Base-by-base conservation (phyloP, 2,329 filamentous ascomycete genomes). In the Fusarium sp. region DNA sequence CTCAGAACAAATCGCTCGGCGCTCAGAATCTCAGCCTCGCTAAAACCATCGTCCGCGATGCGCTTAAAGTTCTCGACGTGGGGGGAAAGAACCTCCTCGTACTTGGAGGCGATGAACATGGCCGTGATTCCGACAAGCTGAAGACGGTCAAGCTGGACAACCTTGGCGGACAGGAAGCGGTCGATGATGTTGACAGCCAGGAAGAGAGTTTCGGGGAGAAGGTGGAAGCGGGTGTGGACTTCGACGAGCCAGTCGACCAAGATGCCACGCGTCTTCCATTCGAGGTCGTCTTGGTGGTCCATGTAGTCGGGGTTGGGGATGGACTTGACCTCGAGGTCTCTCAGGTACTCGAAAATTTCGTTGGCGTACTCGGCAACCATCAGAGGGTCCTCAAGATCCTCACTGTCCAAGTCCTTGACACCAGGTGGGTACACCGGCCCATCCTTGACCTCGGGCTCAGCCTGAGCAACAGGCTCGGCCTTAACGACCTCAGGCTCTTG, bases 51-150 rank as follows among this genome's bases (percentile, higher is more conserved):
- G 80, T 99, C 97, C 80, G 97, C 95, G 78, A 99, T 95, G 80
- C 97, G 95, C 79, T 94, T 94, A 88, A 99, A 99, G 88, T 98
- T 98, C 82, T 94, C 93, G 42, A 99, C 95, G 78, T 98, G 96
- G 54, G 97, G 97, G 13, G 97, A 98, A 60, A 99, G 90, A 59
- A 99, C 95, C 83, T 99, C 97, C 85, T 99, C 96, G 82, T 98
- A 99, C 87, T 99, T 99, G 80, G 96, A 97, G 14, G 97, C 97
- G 80, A 98, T 98, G 87, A 98, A 98, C 97, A 99, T 98, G 83
- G 96, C 97, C 27, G 97, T 98, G 80, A 98, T 95, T 80, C 97
- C 97, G 68, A 99, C 97, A 10, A 99, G 90, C 85, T 99, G 97
- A 7, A 99, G 92, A 71, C 95, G 95, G 83, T 98, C 96, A 56